A percentile compares a stretch with the other conserved stretches of the same genome.
phyloP scores from a whole-genome alignment of 2,329 filamentous ascomycete genomes.

The Clarireedia paspali region DNA sequence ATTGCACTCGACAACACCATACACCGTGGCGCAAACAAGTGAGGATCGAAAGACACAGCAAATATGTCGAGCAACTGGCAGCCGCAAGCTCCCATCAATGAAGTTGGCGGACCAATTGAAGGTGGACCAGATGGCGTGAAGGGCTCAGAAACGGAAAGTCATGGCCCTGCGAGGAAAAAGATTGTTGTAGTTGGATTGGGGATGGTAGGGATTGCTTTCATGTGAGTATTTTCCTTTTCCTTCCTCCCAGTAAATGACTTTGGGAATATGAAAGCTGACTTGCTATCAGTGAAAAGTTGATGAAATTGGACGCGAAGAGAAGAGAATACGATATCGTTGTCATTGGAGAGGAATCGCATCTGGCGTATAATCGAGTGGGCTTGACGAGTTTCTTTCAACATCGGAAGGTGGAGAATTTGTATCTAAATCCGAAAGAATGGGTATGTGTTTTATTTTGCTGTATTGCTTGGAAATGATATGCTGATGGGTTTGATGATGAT shows the following conservation, averaged over 20 bases:
- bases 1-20: too few relatives aligned
- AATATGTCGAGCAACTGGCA: slow-evolving; percentile 26
- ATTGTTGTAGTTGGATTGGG: slow-evolving; percentile 81
- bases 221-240: slow-evolving; percentile 47
- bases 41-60: neutral
- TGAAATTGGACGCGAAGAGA: slow-evolving; percentile 72
- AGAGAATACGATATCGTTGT: slow-evolving; percentile 76
- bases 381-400: slow-evolving; percentile 86
- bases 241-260: neutral
- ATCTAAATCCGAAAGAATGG: slow-evolving; percentile 80
- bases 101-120: slow-evolving; percentile 17
- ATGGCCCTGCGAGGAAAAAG: slow-evolving; percentile 43
- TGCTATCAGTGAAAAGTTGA: slow-evolving; percentile 65
- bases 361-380: slow-evolving; percentile 87
- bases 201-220: slow-evolving; percentile 86
- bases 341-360: slow-evolving; percentile 78
- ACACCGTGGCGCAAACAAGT: neutral
- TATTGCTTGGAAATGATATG: neutral
- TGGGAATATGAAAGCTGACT: neutral
- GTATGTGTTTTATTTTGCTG: slow-evolving; percentile 35
- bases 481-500: neutral
- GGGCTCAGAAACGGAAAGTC: slow-evolving; percentile 18
- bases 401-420: slow-evolving; percentile 77
- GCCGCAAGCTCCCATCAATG: slow-evolving; percentile 19
- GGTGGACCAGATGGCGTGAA: slow-evolving; percentile 20